Base-by-base conservation (phyloP, 2,329 filamentous ascomycete species). In the Phoma sp. region DNA sequence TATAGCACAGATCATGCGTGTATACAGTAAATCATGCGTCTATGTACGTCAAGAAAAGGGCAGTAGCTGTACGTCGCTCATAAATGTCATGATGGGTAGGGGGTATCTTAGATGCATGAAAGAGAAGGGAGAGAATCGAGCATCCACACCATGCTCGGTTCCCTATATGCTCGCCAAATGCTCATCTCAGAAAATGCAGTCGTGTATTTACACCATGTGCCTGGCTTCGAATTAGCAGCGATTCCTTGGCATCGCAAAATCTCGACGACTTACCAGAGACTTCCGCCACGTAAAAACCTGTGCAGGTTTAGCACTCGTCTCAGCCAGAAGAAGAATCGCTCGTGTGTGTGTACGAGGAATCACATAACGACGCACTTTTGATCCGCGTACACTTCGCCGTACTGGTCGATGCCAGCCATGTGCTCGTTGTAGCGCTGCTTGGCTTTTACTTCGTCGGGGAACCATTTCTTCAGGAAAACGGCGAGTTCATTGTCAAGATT, bases 401-500 rank as follows among this genome's bases (percentile, higher is more conserved):
- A 91, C 59, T 87, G 80, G 70, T 92, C 90, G 46, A 87, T 81
- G 4, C 88, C 87, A n/a, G 87, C 84, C 69, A 91, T 89, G 15
- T 84, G 81, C 69, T 95, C 90, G 67, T 93, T 93, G 49, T 88
- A 85, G 62, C 80, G 80, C 45, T 83, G 79, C 59, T 83, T 78
- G 38, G 79, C 76, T 66, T 80, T 82, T 40, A 84, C 84, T 72
- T 96, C 91, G 47, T 91, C 86, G 1, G 89, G 87, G 61, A 96
- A 96, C 74, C 91, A 92, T 53, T 84, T 86, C 64, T 87, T 85
- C 55, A 96, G 76, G 59, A 90, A 93, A 21, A 81, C 84, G 45
- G 87, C 84, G 18, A 92, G 79, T 5, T 88, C 80, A 18, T 78
- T 75, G 66, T 96, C 91, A 17, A 95, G 81, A 57, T 90, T 88